Evolutionary conservation across 2,329 filamentous ascomycete genomes (phyloP).

Genomic region (Aspergillus intermedius): DNA sequence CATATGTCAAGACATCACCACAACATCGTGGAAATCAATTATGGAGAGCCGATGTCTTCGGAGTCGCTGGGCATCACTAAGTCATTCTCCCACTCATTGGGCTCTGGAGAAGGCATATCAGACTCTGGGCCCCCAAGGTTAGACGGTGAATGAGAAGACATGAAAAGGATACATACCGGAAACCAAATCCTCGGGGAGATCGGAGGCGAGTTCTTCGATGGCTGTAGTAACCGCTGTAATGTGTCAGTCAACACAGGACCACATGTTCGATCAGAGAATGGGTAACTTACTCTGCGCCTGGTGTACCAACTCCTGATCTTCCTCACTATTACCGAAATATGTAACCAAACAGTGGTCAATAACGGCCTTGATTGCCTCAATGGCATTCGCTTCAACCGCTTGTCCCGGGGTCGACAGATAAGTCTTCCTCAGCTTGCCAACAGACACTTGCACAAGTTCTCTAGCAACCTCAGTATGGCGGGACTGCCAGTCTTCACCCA

Average conservation of each 20-base stretch:
- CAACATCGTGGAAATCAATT: slow-evolving; percentile 5
- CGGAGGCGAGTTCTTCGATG: slow-evolving; percentile 31
- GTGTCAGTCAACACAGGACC: background rate
- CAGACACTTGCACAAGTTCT: slow-evolving; percentile 24
- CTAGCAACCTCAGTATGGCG: slow-evolving; percentile 25
- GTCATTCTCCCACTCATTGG: slow-evolving; percentile 34
- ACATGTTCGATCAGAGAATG: background rate
- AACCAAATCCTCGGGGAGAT: slow-evolving; percentile 33
- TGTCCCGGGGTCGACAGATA: slow-evolving; percentile 22
- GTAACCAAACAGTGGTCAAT: slow-evolving; percentile 32
- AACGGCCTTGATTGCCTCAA: slow-evolving; percentile 32
- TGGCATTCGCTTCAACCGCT: slow-evolving; percentile 27
- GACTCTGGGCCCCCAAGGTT: slow-evolving; percentile 28
- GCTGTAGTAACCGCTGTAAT: slow-evolving; percentile 23
- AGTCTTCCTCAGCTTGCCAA: slow-evolving; percentile 27
- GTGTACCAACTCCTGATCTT: slow-evolving; percentile 27
- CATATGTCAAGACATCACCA: slow-evolving; percentile 16
- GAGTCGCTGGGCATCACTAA: slow-evolving; percentile 37
- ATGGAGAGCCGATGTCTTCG: slow-evolving; percentile 29
- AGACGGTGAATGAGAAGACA: slow-evolving; percentile 15
- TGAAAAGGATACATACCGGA: slow-evolving; percentile 30
- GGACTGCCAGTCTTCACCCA: slow-evolving; percentile 19
- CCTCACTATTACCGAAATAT: slow-evolving; percentile 32
- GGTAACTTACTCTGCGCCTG: slow-evolving; percentile 29
- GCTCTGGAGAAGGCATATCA: slow-evolving; percentile 34